Percentiles rank a stretch among this genome's conserved stretches.
These are phyloP conservation scores for Amaranthus palmeri DNA, from an alignment of 148 eudicot species.

Conservation along the genomic window DNA sequence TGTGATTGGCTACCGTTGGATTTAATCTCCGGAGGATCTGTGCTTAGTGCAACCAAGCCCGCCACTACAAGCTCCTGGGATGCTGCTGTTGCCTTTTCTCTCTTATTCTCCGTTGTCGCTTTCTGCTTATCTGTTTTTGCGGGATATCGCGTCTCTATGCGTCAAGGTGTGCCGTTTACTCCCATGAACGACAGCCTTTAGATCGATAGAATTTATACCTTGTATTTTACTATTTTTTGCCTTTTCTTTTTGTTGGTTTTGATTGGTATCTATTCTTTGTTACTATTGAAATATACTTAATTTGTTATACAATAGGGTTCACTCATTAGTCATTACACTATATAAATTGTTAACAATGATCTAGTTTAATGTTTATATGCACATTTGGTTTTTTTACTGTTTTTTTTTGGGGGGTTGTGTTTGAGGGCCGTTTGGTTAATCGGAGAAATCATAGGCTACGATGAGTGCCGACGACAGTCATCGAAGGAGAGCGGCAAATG, in stretches of 20 bases:
- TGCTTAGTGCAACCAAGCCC: slow-evolving; percentile 17
- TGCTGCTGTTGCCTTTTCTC: slow-evolving; percentile 64
- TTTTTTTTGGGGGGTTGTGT: too few species aligned
- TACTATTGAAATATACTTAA: slow-evolving; percentile 13
- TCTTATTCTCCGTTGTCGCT: slow-evolving; percentile 61
- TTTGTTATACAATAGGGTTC: not conserved
- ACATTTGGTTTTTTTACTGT: too few species aligned
- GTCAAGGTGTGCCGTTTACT: slow-evolving; percentile 37
- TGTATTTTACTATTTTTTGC: slow-evolving; percentile 6
- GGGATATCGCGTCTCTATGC: slow-evolving; percentile 34
- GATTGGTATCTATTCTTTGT: slow-evolving; percentile 16
- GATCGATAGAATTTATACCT: slow-evolving; percentile 13
- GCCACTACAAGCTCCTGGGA: slow-evolving; percentile 48
- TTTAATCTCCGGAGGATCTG: slow-evolving; percentile 35
- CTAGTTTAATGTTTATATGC: too few species aligned
- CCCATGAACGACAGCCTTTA: slow-evolving; percentile 44
- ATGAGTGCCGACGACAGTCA: too few species aligned
- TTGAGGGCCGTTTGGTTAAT: too few species aligned
- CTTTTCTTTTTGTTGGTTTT: slow-evolving; percentile 11
- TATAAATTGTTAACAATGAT: too few species aligned
- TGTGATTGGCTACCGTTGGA: slow-evolving; percentile 78
- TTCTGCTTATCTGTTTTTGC: slow-evolving; percentile 56
- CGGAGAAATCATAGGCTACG: too few species aligned
- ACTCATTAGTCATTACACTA: not conserved
- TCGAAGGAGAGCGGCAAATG: too few species aligned